These are phyloP conservation scores for Alternaria sp. DNA, from an alignment of 2,329 filamentous ascomycete species.

Conservation along the genomic window DNA sequence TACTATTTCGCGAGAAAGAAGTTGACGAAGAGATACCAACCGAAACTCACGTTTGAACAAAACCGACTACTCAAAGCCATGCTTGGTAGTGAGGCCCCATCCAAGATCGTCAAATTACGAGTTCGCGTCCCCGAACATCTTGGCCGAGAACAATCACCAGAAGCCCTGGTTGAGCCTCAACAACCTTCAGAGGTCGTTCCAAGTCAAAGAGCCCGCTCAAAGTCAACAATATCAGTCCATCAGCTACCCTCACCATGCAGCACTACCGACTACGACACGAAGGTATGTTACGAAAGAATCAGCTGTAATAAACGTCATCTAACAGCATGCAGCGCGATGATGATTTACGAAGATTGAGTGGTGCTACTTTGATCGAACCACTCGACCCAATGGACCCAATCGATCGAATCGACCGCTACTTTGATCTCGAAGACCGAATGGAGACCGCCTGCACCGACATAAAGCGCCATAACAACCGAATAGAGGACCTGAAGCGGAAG, in stretches of 20 bases:
- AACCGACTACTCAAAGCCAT: background rate
- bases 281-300: background rate
- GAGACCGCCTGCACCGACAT: background rate
- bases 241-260: background rate
- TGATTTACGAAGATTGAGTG: background rate
- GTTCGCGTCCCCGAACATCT: background rate
- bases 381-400: background rate
- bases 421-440: background rate
- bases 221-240: background rate
- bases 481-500: background rate
- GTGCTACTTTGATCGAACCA: background rate
- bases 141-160: background rate
- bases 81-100: background rate
- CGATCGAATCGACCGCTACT: background rate
- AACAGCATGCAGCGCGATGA: background rate
- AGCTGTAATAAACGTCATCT: background rate
- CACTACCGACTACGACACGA: background rate
- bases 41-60: background rate
- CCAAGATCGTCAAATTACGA: background rate
- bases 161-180: background rate
- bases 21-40: background rate
- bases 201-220: background rate
- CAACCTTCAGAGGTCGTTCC: background rate
- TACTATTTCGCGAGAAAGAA: constrained; percentile 2
- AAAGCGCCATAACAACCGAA: background rate